Evolutionary conservation across 176 grass and related monocot species (phyloP), one percentile per base, ranked within the genome.

Genomic region (Secale cereale): DNA sequence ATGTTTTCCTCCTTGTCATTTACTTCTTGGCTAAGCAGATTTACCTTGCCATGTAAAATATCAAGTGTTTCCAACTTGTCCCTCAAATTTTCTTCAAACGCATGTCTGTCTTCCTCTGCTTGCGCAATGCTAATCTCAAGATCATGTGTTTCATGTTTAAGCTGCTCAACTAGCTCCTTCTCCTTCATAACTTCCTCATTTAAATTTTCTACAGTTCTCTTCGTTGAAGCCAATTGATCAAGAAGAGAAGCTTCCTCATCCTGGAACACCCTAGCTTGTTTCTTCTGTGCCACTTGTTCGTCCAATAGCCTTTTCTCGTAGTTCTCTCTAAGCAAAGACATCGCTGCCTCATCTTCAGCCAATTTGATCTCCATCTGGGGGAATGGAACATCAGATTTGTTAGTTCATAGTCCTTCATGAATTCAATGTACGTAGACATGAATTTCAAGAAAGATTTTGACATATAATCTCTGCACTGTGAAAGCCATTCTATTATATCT

Each of bases 311-410:
- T 90, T 77, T 82, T 87, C 78, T 96, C 93, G 32, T 86, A 99
- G 80, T 74, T 96, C 85, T 99, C 92, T 76, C 91, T 93, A 82
- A 94, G 82, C 78, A 84, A 81, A 71, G 87, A 92, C 73, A 90
- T 92, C 69, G 85, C 79, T 78, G 82, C 83, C 87, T 99, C 97
- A 57, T 90, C 92, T 88, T 89, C 89, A 86, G 85, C 59, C 80
- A 99, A 89, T 86, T 94, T 92, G 36, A n/a, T 59, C 60, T 94
- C 85, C 89, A 92, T 99, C 97, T 99, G 90, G 52, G 82, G 57
- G 22, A 76, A 60, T 67, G 19, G 3, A 77, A 84, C 25, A 52
- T 59, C 22, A 80, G 4, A 28, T 64, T 73, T 27, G 40, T 90
- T 65, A 78, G 23, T 78, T 78, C 50, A 20, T 19, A 73, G 83